phyloP scores from a whole-genome alignment of 805 yeast species.

The Ogataea parapolymorpha region DNA sequence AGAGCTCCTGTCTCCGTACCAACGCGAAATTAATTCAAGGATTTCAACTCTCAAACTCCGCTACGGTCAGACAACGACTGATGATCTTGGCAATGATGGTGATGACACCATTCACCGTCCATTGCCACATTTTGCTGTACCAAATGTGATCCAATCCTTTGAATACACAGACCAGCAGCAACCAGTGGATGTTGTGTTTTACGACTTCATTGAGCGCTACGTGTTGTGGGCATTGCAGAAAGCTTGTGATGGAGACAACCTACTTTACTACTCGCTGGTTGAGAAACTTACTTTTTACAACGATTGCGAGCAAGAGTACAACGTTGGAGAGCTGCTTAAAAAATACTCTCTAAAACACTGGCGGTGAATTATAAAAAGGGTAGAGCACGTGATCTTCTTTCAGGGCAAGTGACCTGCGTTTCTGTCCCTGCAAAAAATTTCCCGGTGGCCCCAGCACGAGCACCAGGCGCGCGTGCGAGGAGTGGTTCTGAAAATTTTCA shows the following conservation, averaged over 20 bases:
- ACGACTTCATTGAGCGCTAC: slow-evolving; percentile 60
- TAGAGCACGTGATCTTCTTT: slow-evolving; percentile 1
- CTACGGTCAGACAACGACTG: slow-evolving; percentile 78
- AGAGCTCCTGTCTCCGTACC: slow-evolving; percentile 24
- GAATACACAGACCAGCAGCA: slow-evolving; percentile 27
- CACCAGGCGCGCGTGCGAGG: slow-evolving; percentile 10
- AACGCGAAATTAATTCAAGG: slow-evolving; percentile 19
- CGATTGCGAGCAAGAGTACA: slow-evolving; percentile 37
- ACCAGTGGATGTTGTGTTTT: slow-evolving; percentile 68
- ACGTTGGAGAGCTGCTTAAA: slow-evolving; percentile 44
- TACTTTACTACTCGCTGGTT: slow-evolving; percentile 15
- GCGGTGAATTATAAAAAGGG: slow-evolving; percentile 12
- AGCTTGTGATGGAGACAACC: slow-evolving; percentile 18
- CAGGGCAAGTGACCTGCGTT: slow-evolving; percentile 6
- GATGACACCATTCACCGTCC: slow-evolving; percentile 77
- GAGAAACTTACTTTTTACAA: slow-evolving; percentile 21
- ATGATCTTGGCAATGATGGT: slow-evolving; percentile 82
- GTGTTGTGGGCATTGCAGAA: slow-evolving; percentile 24
- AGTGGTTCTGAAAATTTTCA: slow-evolving; percentile 12
- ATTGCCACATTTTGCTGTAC: slow-evolving; percentile 56
- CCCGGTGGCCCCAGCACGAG: slow-evolving; percentile 1
- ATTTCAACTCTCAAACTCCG: slow-evolving; percentile 23
- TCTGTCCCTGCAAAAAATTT: slow-evolving; percentile 1
- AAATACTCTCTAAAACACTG: slow-evolving; percentile 37
- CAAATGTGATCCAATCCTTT: slow-evolving; percentile 70